These are phyloP conservation scores for Scutellaria barbata DNA, from an alignment of 257 asterid species.

Conservation along the genomic window DNA sequence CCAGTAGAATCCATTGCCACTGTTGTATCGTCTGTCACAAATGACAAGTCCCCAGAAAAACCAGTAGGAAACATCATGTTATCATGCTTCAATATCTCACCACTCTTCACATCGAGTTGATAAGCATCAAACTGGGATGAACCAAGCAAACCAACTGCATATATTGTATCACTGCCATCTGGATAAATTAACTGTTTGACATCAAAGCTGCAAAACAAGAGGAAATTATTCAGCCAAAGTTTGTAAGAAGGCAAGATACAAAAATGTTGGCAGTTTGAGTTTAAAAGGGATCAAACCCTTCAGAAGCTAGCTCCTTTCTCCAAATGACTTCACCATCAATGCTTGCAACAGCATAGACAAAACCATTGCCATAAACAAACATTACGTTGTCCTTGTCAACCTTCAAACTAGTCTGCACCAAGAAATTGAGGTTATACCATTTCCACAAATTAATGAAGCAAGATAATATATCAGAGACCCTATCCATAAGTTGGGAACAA, in stretches of 20 bases:
- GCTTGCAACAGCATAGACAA: conserved; percentile 83
- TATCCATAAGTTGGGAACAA: conserved; percentile 23
- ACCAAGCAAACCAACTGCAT: conserved; percentile 70
- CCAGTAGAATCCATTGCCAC: conserved; percentile 81
- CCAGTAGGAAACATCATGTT: conserved; percentile 57
- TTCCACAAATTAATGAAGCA: conserved; percentile 12
- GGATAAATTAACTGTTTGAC: conserved; percentile 66
- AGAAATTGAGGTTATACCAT: conserved; percentile 36
- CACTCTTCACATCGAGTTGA: conserved; percentile 66
- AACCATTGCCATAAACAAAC: conserved; percentile 78
- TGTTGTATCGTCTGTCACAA: conserved; percentile 62
- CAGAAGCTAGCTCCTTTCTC: conserved; percentile 77
- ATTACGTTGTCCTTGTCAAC: conserved; percentile 66
- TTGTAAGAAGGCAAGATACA: conserved; percentile 24
- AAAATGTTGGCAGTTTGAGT: conserved; percentile 30
- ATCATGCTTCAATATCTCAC: conserved; percentile 68
- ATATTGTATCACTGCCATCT: conserved; percentile 63
- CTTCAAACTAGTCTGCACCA: conserved; percentile 67
- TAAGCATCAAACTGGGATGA: conserved; percentile 60
- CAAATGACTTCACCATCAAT: conserved; percentile 87
- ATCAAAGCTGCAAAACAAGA: conserved; percentile 66
- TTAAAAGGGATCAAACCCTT: conserved; percentile 59
- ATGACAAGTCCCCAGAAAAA: conserved; percentile 82
- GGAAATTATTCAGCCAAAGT: conserved; percentile 27
- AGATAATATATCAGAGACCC: conserved; percentile 5